A percentile compares a stretch with the other conserved stretches of the same genome.
Evolutionary conservation across 495 filamentous ascomycete species (phyloP).

Genomic region (Daldinia loculata): DNA sequence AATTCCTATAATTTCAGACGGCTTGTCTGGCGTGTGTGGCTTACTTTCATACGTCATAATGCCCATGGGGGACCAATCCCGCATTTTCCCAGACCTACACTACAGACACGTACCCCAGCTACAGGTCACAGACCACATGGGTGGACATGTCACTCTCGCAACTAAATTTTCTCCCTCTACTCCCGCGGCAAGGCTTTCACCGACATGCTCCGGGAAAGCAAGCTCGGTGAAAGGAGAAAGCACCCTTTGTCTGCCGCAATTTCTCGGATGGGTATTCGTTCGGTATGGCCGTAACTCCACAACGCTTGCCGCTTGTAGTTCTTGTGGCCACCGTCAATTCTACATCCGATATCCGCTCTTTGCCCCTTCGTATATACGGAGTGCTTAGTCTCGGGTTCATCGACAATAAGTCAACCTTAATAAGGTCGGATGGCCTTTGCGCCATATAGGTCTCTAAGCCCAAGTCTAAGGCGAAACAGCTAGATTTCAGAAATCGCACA

Average conservation of each 20-base stretch:
- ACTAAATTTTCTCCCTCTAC: conserved; percentile 20
- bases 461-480: conserved; percentile 20
- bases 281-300: conserved; percentile 47
- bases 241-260: conserved; percentile 33
- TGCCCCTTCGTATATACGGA: conserved; percentile 34
- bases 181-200: conserved; percentile 34
- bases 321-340: conserved; percentile 38
- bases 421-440: conserved; percentile 11
- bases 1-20: conserved; percentile 24
- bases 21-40: conserved; percentile 34
- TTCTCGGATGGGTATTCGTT: conserved; percentile 42
- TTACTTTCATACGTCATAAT: conserved; percentile 44
- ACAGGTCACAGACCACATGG: conserved; percentile 33
- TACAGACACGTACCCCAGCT: conserved; percentile 6
- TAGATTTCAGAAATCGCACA: conserved; percentile 17
- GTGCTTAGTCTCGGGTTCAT: conserved; percentile 28
- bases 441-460: conserved; percentile 7
- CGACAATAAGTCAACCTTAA: conserved; percentile 30
- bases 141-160: conserved; percentile 16
- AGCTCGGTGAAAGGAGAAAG: conserved; percentile 35
- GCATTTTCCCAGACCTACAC: conserved; percentile 36
- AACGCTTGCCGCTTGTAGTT: conserved; percentile 39
- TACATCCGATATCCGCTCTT: conserved; percentile 32
- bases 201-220: conserved; percentile 40
- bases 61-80: conserved; percentile 40